A percentile compares a stretch with the other conserved stretches of the same genome.
phyloP scores from a whole-genome alignment of 2,329 filamentous ascomycete genomes.

The Beauveria varroae region DNA sequence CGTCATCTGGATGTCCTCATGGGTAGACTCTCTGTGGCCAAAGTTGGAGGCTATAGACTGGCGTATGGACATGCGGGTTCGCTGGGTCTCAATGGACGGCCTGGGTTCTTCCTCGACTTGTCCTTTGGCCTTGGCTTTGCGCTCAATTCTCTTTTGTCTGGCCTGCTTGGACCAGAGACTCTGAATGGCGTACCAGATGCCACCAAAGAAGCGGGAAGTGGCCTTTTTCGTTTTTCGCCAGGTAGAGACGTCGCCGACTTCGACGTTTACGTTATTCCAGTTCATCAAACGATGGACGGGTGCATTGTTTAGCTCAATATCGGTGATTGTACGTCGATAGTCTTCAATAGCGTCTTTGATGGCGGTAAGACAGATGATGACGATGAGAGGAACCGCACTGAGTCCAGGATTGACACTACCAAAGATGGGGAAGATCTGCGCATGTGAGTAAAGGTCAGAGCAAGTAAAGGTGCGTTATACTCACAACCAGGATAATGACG shows the following conservation, averaged over 20 bases:
- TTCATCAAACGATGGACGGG: slow-evolving; percentile 82
- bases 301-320: slow-evolving; percentile 93
- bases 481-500: slow-evolving; percentile 86
- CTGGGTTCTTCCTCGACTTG: slow-evolving; percentile 45
- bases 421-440: slow-evolving; percentile 91
- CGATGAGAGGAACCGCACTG: slow-evolving; percentile 83
- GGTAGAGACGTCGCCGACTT: slow-evolving; percentile 72
- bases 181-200: slow-evolving; percentile 42
- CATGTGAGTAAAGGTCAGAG: slow-evolving; percentile 12
- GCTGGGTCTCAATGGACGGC: slow-evolving; percentile 43
- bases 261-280: slow-evolving; percentile 90
- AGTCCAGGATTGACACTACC: slow-evolving; percentile 85
- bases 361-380: slow-evolving; percentile 81
- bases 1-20: slow-evolving; percentile 87
- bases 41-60: slow-evolving; percentile 43
- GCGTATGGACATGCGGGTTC: slow-evolving; percentile 26
- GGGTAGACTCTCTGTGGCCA: slow-evolving; percentile 43
- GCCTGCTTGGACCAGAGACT: slow-evolving; percentile 45
- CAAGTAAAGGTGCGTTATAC: slow-evolving; percentile 25
- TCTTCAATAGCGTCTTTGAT: slow-evolving; percentile 96
- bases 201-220: slow-evolving; percentile 53
- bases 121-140: slow-evolving; percentile 25
- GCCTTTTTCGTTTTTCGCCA: slow-evolving; percentile 94
- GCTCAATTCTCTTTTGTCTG: slow-evolving; percentile 40
- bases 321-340: slow-evolving; percentile 81